Base-by-base conservation (phyloP, 192 early-diverging fungal species). In the Mortierella hygrophila region DNA sequence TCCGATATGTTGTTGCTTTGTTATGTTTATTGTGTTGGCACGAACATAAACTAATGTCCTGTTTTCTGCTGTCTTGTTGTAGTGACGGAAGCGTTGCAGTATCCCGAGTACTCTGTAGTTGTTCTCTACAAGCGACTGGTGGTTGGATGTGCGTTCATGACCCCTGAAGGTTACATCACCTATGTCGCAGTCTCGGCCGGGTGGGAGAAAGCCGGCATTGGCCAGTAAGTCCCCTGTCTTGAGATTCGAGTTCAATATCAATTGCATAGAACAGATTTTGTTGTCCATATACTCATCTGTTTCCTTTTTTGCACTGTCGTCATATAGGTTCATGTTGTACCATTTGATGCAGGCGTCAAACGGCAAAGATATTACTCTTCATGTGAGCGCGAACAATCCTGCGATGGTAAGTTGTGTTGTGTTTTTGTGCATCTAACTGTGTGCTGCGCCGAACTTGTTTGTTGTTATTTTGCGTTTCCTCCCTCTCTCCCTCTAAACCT, bases 141-240 rank as follows among this genome's bases (percentile, higher is more conserved):
- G 0, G 90, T 98, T 69, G 97, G 96, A 6, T 98, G 96, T 89
- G 97, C 95, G 5, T 96, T 98, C 78, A 96, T 98, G 90, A 96
- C 96, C 16, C 97, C 97, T 0, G 95, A 97, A 70, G 96, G 94
- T 42, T 98, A 98, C 77, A 92, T 98, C 44, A 95, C 96, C 32
- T 98, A 96, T 79, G 91, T 98, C 68, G 95, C 94, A 23, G 97
- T 98, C 8, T 83, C 90, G 0, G 91, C 94, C 32, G 97, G 96
- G 9, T 98, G 97, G 97, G 94, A 94, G 75, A 92, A 92, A 52
- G 94, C 93, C 0, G 96, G 96, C 8, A 95, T 97, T 87, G 96
- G 93, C 79, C 92, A 93, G 92, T 95, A 88, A 87, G 89, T 86
- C 26, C 15, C 9, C 7, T 13, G 4, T 26, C 69, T 38, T 40